These are phyloP conservation scores for Daldinia vernicosa DNA, from an alignment of 495 filamentous ascomycete genomes.

Conservation along the genomic window DNA sequence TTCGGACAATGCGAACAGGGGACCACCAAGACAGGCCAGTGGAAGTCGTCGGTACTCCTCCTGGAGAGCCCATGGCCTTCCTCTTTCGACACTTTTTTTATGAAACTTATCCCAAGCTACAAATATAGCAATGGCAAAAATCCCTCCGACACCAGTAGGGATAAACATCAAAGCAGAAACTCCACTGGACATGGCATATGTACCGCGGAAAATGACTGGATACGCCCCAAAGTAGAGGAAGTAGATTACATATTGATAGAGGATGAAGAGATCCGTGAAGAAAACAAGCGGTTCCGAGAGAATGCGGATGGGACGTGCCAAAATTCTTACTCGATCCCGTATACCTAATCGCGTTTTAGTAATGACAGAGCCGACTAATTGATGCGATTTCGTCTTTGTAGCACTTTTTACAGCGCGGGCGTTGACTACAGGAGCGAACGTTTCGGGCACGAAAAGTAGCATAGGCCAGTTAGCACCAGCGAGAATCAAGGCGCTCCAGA, in stretches of 20 bases:
- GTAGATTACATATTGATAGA: slow-evolving; percentile 73
- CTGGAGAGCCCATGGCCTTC: slow-evolving; percentile 53
- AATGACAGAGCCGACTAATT: background rate
- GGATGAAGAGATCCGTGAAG: slow-evolving; percentile 68
- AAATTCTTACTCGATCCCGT: slow-evolving; percentile 34
- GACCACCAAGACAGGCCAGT: slow-evolving; percentile 67
- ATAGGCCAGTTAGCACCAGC: slow-evolving; percentile 49
- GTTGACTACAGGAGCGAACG: slow-evolving; percentile 60
- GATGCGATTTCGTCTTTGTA: background rate
- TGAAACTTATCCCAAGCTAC: slow-evolving; percentile 2
- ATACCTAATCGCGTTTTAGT: background rate
- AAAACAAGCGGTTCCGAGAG: slow-evolving; percentile 70
- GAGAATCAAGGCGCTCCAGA: slow-evolving; percentile 63
- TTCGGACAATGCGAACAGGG: slow-evolving; percentile 63
- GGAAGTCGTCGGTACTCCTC: slow-evolving; percentile 72
- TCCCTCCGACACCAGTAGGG: slow-evolving; percentile 15
- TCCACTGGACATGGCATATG: slow-evolving; percentile 53
- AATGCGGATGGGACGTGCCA: slow-evolving; percentile 61
- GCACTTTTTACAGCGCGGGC: background rate
- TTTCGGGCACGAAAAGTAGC: slow-evolving; percentile 56
- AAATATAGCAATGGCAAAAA: background rate
- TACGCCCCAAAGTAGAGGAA: slow-evolving; percentile 73
- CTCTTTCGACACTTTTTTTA: slow-evolving; percentile 3
- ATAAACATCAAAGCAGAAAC: slow-evolving; percentile 50
- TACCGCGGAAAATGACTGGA: slow-evolving; percentile 63